These are phyloP conservation scores for Saccharomycopsis hybrid DNA, from an alignment of 1,139 yeast species.

Conservation along the genomic window DNA sequence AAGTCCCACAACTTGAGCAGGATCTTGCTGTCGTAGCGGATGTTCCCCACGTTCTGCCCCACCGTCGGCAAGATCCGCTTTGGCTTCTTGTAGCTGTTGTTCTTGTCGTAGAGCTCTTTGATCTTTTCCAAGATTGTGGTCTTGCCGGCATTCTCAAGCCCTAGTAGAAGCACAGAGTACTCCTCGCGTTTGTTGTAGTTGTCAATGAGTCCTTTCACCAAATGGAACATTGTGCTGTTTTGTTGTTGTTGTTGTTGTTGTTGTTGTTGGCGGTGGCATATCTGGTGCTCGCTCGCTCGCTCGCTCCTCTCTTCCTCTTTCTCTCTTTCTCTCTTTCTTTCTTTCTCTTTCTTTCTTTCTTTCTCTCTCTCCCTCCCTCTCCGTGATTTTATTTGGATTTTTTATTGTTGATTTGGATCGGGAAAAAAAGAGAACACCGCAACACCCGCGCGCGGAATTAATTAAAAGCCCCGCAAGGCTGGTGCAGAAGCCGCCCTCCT, in stretches of 20 bases:
- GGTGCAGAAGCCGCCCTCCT: no score
- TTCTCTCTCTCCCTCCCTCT: not conserved
- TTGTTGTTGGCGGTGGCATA: not conserved
- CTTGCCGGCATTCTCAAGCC: conserved; percentile 94
- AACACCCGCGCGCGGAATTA: no score
- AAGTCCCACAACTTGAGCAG: conserved; percentile 88
- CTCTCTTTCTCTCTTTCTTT: not conserved
- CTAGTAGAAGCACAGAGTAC: conserved; percentile 72
- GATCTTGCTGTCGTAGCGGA: conserved; percentile 43
- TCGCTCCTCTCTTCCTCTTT: no score
- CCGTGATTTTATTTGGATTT: not conserved
- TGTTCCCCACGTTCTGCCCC: conserved; percentile 66
- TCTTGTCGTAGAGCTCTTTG: conserved; percentile 43
- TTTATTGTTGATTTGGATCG: not conserved
- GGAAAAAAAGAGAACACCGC: not conserved
- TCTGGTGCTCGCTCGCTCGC: not conserved
- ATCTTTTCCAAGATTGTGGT: conserved; percentile 70
- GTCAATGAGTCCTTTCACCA: conserved; percentile 53
- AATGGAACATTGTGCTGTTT: conserved; percentile 49
- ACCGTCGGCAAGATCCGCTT: conserved; percentile 61
- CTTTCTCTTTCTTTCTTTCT: not conserved
- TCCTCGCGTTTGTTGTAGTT: conserved; percentile 55
- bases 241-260: not conserved
- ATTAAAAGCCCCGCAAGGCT: no score
- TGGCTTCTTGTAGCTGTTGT: conserved; percentile 33